Conservation (phyloP, 345 rosid species). For the Pistacia vera region DNA sequence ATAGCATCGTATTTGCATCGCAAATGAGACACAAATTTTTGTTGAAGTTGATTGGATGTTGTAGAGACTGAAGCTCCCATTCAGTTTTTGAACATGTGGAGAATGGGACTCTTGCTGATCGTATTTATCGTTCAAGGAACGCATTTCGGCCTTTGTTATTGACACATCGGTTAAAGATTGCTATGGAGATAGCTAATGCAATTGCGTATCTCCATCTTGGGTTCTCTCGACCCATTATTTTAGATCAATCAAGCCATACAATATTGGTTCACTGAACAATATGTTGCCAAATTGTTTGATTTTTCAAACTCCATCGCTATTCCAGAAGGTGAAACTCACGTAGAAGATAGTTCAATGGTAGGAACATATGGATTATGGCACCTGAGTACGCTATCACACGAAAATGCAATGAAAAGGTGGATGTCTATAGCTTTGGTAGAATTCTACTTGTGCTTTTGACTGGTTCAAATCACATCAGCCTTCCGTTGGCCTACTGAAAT, state of each 20-base stretch:
- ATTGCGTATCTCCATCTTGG: slow-evolving; percentile 25
- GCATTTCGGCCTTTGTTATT: background rate
- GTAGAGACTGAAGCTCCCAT: slow-evolving; percentile 11
- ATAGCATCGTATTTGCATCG: slow-evolving; percentile 2
- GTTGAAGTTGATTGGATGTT: slow-evolving; percentile 3
- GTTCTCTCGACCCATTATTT: slow-evolving; percentile 19
- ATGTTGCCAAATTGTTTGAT: slow-evolving; percentile 20
- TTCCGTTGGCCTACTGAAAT: too few species aligned
- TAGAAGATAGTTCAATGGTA: background rate
- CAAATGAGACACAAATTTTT: slow-evolving; percentile 12
- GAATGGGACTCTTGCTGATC: background rate
- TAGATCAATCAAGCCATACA: background rate
- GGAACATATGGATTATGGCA: slow-evolving; percentile 5
- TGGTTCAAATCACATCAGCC: background rate
- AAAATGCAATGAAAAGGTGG: slow-evolving; percentile 26
- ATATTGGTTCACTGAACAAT: background rate
- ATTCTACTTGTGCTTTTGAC: slow-evolving; percentile 21
- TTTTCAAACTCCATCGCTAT: slow-evolving; percentile 2
- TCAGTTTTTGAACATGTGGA: slow-evolving; percentile 6
- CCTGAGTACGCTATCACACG: slow-evolving; percentile 5
- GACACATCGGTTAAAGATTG: background rate
- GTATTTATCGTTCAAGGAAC: background rate
- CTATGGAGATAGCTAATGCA: slow-evolving; percentile 18
- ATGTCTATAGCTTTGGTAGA: slow-evolving; percentile 30
- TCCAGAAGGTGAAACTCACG: slow-evolving; percentile 8